phyloP scores from a whole-genome alignment of 192 early-diverging fungal genomes.

The Jimgerdemannia flammicorona region DNA sequence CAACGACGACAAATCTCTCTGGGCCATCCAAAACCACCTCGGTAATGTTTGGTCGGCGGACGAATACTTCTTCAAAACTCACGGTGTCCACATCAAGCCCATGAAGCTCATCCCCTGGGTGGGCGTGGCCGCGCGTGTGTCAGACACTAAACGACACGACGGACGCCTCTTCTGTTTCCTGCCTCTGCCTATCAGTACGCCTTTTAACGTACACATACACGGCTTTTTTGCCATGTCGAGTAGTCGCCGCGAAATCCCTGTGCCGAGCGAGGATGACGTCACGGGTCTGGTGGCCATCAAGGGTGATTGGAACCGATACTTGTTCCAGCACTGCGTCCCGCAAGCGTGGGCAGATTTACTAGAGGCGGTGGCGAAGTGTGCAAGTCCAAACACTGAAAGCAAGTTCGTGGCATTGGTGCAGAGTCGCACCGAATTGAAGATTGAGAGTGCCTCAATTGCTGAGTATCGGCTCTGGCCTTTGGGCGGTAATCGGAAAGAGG shows the following conservation, averaged over 20 bases:
- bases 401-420: no score
- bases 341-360: conserved; percentile 20
- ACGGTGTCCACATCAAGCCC: conserved; percentile 1
- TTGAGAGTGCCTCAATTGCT: background rate
- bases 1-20: background rate
- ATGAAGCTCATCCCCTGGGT: conserved; percentile 36
- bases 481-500: background rate
- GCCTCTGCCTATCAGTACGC: conserved; percentile 25
- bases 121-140: conserved; percentile 24
- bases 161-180: conserved; percentile 34
- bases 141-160: background rate
- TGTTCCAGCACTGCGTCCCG: conserved; percentile 18
- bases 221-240: conserved; percentile 35
- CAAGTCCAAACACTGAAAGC: no score
- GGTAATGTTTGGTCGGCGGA: conserved; percentile 10
- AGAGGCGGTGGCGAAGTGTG: background rate
- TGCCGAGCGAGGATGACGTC: conserved; percentile 1
- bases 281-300: conserved; percentile 26
- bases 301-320: conserved; percentile 24
- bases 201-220: conserved; percentile 33
- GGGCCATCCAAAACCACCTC: conserved; percentile 20
- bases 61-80: conserved; percentile 5
- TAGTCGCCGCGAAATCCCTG: conserved; percentile 26
- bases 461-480: background rate
- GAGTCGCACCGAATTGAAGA: background rate